Evolutionary conservation across 352 stramenopile species (phyloP), one percentile per base, ranked within the genome.

Genomic region (Bremia lactucae): DNA sequence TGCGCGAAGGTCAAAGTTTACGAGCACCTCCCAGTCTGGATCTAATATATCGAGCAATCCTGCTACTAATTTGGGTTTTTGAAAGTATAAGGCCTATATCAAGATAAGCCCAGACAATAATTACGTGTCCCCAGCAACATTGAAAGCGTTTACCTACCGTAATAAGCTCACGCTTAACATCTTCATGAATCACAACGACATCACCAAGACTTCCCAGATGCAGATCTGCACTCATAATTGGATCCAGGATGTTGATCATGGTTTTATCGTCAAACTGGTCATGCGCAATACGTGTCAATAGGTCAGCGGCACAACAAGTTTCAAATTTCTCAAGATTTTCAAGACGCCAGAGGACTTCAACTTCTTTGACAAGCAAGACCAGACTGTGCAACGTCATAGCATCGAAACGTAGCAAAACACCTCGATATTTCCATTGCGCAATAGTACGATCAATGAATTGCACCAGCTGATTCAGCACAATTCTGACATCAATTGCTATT

Each of bases 41-140:
- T 83, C 44, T 24, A 87, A 40, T 9, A 49, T 39, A 42, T 76
- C 49, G 7, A 87, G 55, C 29, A 78, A 55, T n/a, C 41, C 36
- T 33, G 63, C 58, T 2, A 79, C 56, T 0, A 56, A 29, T 19
- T 68, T 58, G 20, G 75, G 75, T n/a, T 82, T 65, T 15, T 68
- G 52, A 34, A 83, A 82, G 37, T 87, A 85, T 28, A 87, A 40
- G 0, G 48, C 43, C 74, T 87, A 33, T 9, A 42, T 14, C 22
- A 44, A 39, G 5, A 61, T 14, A 24, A 39, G 15, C 7, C 46
- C 11, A 18, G 39, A 31, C 14, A 33, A 33, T n/a, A n/a, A n/a
- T n/a, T n/a, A n/a, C n/a, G n/a, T n/a, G n/a, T n/a, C n/a, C 15
- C 15, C 18, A 23, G 38, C 8, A 20, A 24, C 1, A 35, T 15